Evolutionary conservation across 805 yeast genomes (phyloP), one percentile per base, ranked within the genome.

Genomic region (Grigorovia jiainica): DNA sequence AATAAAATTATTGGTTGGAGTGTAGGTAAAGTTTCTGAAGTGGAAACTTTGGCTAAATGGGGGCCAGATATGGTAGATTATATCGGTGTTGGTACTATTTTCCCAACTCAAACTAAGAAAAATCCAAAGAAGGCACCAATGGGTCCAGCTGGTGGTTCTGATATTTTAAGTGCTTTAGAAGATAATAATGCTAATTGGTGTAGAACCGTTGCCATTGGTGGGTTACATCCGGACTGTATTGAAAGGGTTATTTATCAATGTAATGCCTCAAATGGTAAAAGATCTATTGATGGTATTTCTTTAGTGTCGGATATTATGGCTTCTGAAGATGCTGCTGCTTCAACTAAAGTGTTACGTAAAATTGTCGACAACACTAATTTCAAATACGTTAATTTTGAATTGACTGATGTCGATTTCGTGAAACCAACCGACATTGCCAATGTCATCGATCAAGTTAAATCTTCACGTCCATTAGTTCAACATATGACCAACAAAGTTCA

Each of bases 401-500:
- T 43, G 21, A 16, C 19, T 17, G 13, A 27, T 27, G 27, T 41
- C 6, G 27, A 25, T 24, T n/a, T 13, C 3, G 17, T 35, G 13
- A 17, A 34, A 1, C 8, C 29, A 11, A 9, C 23, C 5, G 16
- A 13, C 11, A 30, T 40, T n/a, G 24, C 41, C 39, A 35, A 44
- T 35, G 15, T 58, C 1, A 50, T 67, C 3, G 29, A 42, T 1
- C 53, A 54, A 34, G 63, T 64, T 11, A 41, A 52, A 4, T 7
- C 42, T 11, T 48, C 49, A 0, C 63, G 66, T 5, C 94, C 95
- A 0, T 60, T 87, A 49, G 79, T 86, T 7, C 96, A 89, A 54
- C 95, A 87, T 52, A 80, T 89, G 44, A 87, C 95, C 17, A 87
- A 87, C 55, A 73, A 72, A 43, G 96, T 89, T n/a, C 95, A 84